Evolutionary conservation across 192 early-diverging fungal genomes (phyloP).

Genomic region (Coemansia sp.): DNA sequence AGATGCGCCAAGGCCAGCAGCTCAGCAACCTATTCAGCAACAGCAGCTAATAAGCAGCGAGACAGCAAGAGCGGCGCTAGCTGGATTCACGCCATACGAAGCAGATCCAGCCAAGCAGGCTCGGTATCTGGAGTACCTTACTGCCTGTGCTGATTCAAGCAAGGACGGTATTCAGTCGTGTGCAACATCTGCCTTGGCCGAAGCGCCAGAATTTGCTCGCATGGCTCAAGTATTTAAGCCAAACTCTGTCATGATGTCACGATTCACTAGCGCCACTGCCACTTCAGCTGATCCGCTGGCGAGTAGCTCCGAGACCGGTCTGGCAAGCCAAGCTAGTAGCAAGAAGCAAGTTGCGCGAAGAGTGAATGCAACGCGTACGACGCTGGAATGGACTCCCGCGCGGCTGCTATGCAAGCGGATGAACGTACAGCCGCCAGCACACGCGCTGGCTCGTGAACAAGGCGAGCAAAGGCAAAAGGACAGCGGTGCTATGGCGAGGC

Average conservation of each 20-base stretch:
- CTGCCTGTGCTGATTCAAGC: neutral
- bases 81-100: slow-evolving; percentile 16
- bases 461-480: neutral
- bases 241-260: slow-evolving; percentile 18
- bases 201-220: slow-evolving; percentile 8
- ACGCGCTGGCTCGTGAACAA: neutral
- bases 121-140: slow-evolving; percentile 6
- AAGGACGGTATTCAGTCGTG: neutral
- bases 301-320: neutral
- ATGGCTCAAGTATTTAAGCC: slow-evolving; percentile 7
- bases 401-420: slow-evolving; percentile 41
- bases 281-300: neutral
- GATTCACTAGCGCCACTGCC: slow-evolving; percentile 9
- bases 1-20: neutral
- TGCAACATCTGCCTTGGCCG: neutral
- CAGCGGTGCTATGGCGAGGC: neutral
- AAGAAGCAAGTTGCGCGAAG: neutral
- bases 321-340: neutral
- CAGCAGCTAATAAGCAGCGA: neutral
- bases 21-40: too few relatives aligned
- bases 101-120: slow-evolving; percentile 6
- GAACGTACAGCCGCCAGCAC: slow-evolving; percentile 15
- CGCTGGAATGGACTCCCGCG: slow-evolving; percentile 24
- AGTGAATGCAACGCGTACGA: slow-evolving; percentile 4
- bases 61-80: slow-evolving; percentile 6